phyloP scores from a whole-genome alignment of 495 filamentous ascomycete species.

The Xanthoparmelia taractica region DNA sequence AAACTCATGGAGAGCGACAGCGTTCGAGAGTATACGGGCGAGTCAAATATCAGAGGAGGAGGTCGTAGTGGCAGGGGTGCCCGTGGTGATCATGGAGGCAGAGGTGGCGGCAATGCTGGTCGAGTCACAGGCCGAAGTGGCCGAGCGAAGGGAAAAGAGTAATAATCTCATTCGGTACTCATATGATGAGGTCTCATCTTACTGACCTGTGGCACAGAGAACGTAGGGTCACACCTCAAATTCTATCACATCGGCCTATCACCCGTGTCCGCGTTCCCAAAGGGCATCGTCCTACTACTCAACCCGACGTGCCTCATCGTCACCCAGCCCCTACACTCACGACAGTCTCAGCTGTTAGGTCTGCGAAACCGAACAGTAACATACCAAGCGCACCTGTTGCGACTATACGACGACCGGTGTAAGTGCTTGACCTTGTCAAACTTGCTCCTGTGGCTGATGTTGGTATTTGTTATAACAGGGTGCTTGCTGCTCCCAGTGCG shows the following conservation, averaged over 20 bases:
- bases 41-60: neutral
- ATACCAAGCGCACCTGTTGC: neutral
- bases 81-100: constrained; percentile 6
- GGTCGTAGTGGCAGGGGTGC: constrained; percentile 9
- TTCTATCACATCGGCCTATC: neutral
- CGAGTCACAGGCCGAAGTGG: neutral
- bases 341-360: neutral
- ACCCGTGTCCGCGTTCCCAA: constrained; percentile 5
- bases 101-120: constrained; percentile 11
- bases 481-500: neutral
- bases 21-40: neutral
- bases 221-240: neutral
- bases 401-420: neutral
- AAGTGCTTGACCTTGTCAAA: neutral
- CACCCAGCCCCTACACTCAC: neutral
- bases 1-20: constrained; percentile 5
- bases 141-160: neutral
- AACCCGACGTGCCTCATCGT: neutral
- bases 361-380: neutral
- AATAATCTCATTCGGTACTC: neutral
- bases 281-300: neutral
- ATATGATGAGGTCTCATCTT: neutral
- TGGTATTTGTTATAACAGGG: neutral
- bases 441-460: neutral
- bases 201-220: constrained; percentile 7